phyloP scores from a whole-genome alignment of 768 basidiomycete genomes.

The Tricholoma saponaceum region DNA sequence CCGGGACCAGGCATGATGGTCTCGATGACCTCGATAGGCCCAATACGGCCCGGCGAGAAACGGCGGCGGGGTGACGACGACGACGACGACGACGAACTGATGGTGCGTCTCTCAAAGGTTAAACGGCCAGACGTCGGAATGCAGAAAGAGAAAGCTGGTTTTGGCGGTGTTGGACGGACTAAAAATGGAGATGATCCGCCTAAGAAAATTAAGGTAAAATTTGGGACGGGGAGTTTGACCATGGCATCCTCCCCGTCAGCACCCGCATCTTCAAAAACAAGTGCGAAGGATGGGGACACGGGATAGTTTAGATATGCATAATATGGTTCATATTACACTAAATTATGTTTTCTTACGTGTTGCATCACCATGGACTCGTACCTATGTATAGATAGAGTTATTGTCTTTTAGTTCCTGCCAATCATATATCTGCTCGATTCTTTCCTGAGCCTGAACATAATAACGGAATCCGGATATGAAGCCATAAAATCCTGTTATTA shows the following conservation, averaged over 20 bases:
- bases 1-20: constrained; percentile 23
- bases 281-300: constrained; percentile 71
- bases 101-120: constrained; percentile 59
- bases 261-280: constrained; percentile 54
- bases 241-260: constrained; percentile 34
- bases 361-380: not conserved
- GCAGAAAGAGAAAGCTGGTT: constrained; percentile 33
- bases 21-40: constrained; percentile 25
- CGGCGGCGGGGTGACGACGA: constrained; percentile 75
- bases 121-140: constrained; percentile 51
- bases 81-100: constrained; percentile 65
- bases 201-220: constrained; percentile 75
- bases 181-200: constrained; percentile 52
- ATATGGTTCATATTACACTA: constrained; percentile 6
- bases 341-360: constrained; percentile 7
- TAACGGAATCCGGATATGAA: too few species aligned
- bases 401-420: constrained; percentile 2
- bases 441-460: too few species aligned
- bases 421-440: not conserved
- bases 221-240: constrained; percentile 45
- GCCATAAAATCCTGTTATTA: constrained; percentile 3
- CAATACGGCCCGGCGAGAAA: constrained; percentile 62
- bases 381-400: not conserved
- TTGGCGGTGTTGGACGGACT: constrained; percentile 25
- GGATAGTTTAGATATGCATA: constrained; percentile 38